phyloP scores from a whole-genome alignment of 2,329 filamentous ascomycete genomes.

The Tolypocladium pustulatum region DNA sequence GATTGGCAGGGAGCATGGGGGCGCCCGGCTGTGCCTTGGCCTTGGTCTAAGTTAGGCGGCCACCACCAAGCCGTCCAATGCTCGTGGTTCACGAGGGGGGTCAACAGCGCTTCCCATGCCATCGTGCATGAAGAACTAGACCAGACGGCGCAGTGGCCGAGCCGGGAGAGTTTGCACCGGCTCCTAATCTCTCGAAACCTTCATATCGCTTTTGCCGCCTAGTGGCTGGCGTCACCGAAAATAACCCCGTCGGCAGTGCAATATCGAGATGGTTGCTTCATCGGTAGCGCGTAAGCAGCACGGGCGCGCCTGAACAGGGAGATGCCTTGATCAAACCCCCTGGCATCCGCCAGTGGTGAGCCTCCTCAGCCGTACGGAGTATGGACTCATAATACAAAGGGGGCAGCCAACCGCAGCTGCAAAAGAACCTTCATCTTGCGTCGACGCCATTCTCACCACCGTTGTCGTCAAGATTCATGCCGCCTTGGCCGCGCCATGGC shows the following conservation, averaged over 20 bases:
- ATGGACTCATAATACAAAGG: not conserved
- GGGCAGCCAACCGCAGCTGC: not conserved
- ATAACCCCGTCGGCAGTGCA: not conserved
- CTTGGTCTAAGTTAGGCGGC: not conserved
- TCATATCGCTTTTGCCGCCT: not conserved
- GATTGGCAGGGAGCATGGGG: slow-evolving; percentile 6
- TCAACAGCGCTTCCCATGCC: not conserved
- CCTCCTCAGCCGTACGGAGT: not conserved
- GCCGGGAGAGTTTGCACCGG: not conserved
- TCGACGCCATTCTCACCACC: not conserved
- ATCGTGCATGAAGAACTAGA: not conserved
- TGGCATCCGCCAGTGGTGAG: not conserved
- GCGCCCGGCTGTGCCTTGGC: not conserved
- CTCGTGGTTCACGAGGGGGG: not conserved
- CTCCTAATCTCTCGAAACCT: no score
- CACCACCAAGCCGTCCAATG: not conserved
- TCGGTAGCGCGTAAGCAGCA: not conserved
- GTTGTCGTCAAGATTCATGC: not conserved
- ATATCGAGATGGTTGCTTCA: not conserved
- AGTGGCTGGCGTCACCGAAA: not conserved
- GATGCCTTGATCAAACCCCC: not conserved
- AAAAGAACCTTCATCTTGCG: not conserved
- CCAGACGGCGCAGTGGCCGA: not conserved
- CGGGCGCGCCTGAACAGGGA: not conserved
- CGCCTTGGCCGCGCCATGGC: not conserved